Conservation (phyloP, 2,329 filamentous ascomycete species). For the Sporothrix variecibatus region DNA sequence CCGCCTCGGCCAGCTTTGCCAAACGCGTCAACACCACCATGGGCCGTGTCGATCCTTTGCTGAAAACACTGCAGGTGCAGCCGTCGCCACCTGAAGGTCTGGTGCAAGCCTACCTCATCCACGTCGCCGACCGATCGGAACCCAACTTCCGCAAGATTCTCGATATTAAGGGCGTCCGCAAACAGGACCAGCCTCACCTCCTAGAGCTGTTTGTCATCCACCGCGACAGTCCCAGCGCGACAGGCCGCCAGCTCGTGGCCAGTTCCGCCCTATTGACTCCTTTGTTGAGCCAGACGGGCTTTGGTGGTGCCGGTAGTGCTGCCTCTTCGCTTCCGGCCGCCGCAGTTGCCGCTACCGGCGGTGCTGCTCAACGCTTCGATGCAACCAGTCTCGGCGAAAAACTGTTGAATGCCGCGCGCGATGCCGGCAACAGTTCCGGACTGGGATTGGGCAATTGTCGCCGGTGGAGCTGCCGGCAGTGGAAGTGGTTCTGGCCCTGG, state of each 20-base stretch:
- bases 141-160: slow-evolving; percentile 95
- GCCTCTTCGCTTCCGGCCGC: slow-evolving; percentile 41
- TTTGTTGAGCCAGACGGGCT: slow-evolving; percentile 53
- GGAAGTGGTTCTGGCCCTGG: slow-evolving; percentile 28
- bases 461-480: background rate
- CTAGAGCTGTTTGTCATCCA: slow-evolving; percentile 82
- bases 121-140: slow-evolving; percentile 91
- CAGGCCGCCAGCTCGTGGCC: slow-evolving; percentile 67
- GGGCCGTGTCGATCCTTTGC: slow-evolving; percentile 82
- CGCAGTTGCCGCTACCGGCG: background rate
- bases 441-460: slow-evolving; percentile 22
- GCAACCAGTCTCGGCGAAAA: slow-evolving; percentile 69
- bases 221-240: slow-evolving; percentile 68
- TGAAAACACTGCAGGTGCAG: slow-evolving; percentile 95
- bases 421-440: slow-evolving; percentile 48
- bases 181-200: slow-evolving; percentile 77
- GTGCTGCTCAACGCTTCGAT: slow-evolving; percentile 27
- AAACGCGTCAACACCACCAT: slow-evolving; percentile 85
- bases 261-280: slow-evolving; percentile 71
- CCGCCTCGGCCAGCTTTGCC: slow-evolving; percentile 64
- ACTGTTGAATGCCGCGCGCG: slow-evolving; percentile 81
- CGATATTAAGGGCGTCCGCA: slow-evolving; percentile 89
- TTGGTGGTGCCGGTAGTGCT: slow-evolving; percentile 42
- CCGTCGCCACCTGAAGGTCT: slow-evolving; percentile 88
- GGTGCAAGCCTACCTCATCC: slow-evolving; percentile 95